Percentiles rank a stretch among this genome's conserved stretches.
Evolutionary conservation across 2,329 filamentous ascomycete genomes (phyloP).

Genomic region (Fusarium hainanense): DNA sequence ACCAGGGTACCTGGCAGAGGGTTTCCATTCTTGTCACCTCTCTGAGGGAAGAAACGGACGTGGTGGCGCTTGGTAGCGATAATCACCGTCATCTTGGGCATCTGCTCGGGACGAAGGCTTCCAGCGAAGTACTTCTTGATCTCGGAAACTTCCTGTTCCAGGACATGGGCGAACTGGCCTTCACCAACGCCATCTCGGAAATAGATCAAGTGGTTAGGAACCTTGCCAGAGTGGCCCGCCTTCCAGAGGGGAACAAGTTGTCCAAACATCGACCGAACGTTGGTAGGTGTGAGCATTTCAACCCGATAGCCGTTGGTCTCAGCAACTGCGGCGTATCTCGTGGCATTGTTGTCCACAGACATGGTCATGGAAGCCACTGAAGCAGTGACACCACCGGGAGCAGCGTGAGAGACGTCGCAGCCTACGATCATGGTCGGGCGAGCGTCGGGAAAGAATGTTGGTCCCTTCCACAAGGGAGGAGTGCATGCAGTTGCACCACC

Average conservation of each 20-base stretch:
- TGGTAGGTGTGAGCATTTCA: conserved; percentile 79
- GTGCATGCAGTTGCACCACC: conserved; percentile 78
- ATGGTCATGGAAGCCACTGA: conserved; percentile 92
- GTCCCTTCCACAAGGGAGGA: conserved; percentile 49
- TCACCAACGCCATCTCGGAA: conserved; percentile 94
- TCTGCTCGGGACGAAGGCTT: conserved; percentile 49
- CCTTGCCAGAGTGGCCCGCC: conserved; percentile 55
- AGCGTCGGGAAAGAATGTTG: conserved; percentile 52
- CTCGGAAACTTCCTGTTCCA: conserved; percentile 79
- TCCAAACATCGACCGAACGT: conserved; percentile 73
- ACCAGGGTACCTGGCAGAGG: conserved; percentile 87
- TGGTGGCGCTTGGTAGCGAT: conserved; percentile 95
- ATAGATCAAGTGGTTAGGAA: conserved; percentile 84
- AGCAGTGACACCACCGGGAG: conserved; percentile 71
- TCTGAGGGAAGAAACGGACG: conserved; percentile 86
- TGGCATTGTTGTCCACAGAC: conserved; percentile 76
- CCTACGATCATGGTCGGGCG: conserved; percentile 85
- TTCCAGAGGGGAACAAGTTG: conserved; percentile 75
- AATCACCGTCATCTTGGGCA: conserved; percentile 82
- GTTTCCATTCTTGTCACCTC: conserved; percentile 80
- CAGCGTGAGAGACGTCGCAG: conserved; percentile 87
- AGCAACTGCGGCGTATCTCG: conserved; percentile 81
- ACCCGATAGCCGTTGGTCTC: conserved; percentile 85
- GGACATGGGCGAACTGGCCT: conserved; percentile 82
- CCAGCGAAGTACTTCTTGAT: conserved; percentile 71